Evolutionary conservation across 176 grass and related monocot species (phyloP), one percentile per base, ranked within the genome.

Genomic region (Bromus sterilis): DNA sequence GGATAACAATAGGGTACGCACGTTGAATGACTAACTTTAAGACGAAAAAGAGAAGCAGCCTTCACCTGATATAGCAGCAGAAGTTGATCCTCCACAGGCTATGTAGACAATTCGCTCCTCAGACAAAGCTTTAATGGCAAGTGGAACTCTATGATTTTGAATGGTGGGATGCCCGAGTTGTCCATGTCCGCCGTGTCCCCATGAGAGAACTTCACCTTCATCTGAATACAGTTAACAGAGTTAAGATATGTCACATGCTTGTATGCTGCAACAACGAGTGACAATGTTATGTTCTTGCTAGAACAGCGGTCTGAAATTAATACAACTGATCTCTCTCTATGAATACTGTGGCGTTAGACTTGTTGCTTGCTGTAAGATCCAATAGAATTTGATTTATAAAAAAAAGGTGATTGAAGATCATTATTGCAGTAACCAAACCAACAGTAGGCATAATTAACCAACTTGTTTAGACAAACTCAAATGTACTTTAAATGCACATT

Each of bases 71-170:
- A 99, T 84, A 61, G 96, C 93, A 88, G 96, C 96, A 84, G 93
- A 99, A 76, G 96, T 91, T 32, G 96, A 99, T 57, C 96, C 96
- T 21, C 96, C 96, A 88, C 89, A 93, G 3, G 96, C 86, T 84
- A 99, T 90, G 62, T 91, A 86, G 30, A 91, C 80, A 66, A 99
- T 88, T 40, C 84, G 56, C 55, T 93, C 89, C 13, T 88, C 78
- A 40, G 82, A 82, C 32, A 99, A 70, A 90, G 96, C 88, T 63
- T 95, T 84, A 46, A 95, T 90, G 41, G 82, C 71, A 79, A 93
- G 86, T 73, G 93, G 93, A 34, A 91, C 40, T 79, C 88, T 93
- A 56, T 95, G 89, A 69, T 93, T 99, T 84, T 95, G 89, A 70
- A 91, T 76, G 35, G 66, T 82, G 35, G 86, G 90, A 84, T 93